Percentiles rank a stretch among this genome's conserved stretches.
These are phyloP conservation scores for Citeromyces matritensis DNA, from an alignment of 805 yeast species.

Conservation along the genomic window DNA sequence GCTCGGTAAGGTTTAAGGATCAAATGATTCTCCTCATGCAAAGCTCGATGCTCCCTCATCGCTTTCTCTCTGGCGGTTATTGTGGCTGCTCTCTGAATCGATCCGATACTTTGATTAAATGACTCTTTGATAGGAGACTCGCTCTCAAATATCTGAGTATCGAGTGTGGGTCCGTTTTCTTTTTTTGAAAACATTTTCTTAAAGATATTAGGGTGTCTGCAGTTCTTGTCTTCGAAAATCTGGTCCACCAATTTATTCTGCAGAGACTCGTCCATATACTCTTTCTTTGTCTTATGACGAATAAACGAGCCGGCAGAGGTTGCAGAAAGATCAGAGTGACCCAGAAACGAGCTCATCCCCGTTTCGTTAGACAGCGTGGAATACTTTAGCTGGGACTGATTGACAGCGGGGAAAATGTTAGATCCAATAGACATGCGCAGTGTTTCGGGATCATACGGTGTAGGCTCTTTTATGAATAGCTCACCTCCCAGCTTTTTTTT, in stretches of 20 bases:
- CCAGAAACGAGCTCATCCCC: slow-evolving; percentile 26
- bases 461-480: too few relatives aligned
- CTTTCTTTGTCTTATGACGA: slow-evolving; percentile 36
- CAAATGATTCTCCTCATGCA: slow-evolving; percentile 43
- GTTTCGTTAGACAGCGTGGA: slow-evolving; percentile 18
- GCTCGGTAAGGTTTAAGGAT: slow-evolving; percentile 47
- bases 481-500: too few relatives aligned
- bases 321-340: slow-evolving; percentile 66
- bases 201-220: slow-evolving; percentile 27
- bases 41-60: slow-evolving; percentile 47
- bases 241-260: slow-evolving; percentile 5
- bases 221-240: slow-evolving; percentile 10
- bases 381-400: slow-evolving; percentile 12
- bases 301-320: slow-evolving; percentile 80
- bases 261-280: slow-evolving; percentile 6
- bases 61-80: slow-evolving; percentile 55
- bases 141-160: slow-evolving; percentile 19
- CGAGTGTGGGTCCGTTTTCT: slow-evolving; percentile 15
- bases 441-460: too few relatives aligned
- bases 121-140: slow-evolving; percentile 23
- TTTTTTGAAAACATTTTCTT: slow-evolving; percentile 23
- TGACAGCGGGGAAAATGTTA: slow-evolving; percentile 3
- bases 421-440: slow-evolving; percentile 1
- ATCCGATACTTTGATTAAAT: slow-evolving; percentile 20
- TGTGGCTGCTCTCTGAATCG: slow-evolving; percentile 60